Evolutionary conservation across 2,329 filamentous ascomycete species (phyloP).

Genomic region (Cladosporium sp.): DNA sequence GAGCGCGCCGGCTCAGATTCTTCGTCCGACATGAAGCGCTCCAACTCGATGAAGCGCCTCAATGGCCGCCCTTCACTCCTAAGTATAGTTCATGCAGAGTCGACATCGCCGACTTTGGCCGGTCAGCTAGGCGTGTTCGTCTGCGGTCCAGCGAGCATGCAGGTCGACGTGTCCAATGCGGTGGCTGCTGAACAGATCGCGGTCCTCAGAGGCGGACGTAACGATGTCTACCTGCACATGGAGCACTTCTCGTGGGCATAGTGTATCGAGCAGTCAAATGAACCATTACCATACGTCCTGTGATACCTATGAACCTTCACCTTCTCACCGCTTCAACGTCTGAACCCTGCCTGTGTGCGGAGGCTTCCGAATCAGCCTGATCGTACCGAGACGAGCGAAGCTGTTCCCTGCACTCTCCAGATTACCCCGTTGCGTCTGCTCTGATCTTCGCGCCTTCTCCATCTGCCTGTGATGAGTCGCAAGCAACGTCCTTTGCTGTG

Average conservation of each 20-base stretch:
- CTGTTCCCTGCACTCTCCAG: slow-evolving; percentile 17
- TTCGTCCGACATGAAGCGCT: background rate
- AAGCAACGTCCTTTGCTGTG: slow-evolving; percentile 17
- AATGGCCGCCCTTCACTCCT: slow-evolving; percentile 39
- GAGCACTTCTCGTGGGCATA: slow-evolving; percentile 51
- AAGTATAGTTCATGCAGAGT: slow-evolving; percentile 24
- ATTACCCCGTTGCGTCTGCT: slow-evolving; percentile 14
- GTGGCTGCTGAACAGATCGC: slow-evolving; percentile 46
- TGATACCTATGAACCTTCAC: background rate
- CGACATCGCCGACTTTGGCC: background rate
- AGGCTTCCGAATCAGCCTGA: slow-evolving; percentile 16
- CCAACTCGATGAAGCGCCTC: slow-evolving; percentile 16
- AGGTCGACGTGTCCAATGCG: slow-evolving; percentile 50
- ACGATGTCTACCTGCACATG: slow-evolving; percentile 47
- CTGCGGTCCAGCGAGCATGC: slow-evolving; percentile 49
- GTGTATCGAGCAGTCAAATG: background rate
- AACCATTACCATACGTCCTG: background rate
- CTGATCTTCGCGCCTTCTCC: slow-evolving; percentile 12
- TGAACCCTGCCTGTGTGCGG: slow-evolving; percentile 18
- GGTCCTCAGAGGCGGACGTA: slow-evolving; percentile 35
- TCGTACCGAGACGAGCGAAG: slow-evolving; percentile 10
- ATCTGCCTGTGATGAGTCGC: slow-evolving; percentile 18
- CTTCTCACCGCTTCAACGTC: slow-evolving; percentile 5
- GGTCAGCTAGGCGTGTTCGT: slow-evolving; percentile 38
- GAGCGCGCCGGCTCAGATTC: background rate